Percentiles rank a stretch among this genome's conserved stretches.
phyloP scores from a whole-genome alignment of 768 basidiomycete genomes.

The Lactarius pseudohatsudake region DNA sequence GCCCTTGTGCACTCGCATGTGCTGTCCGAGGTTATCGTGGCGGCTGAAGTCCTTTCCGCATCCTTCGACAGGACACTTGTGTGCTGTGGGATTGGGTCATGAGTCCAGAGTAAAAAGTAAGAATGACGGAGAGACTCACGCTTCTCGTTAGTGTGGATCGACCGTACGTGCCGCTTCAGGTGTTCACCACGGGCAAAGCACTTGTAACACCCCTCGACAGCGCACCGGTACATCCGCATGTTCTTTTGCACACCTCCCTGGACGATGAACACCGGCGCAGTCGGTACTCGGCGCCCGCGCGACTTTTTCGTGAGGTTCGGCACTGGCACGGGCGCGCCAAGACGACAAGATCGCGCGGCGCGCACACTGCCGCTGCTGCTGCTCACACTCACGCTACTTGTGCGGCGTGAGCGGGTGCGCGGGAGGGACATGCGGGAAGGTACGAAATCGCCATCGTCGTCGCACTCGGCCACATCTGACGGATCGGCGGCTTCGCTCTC shows the following conservation, averaged over 20 bases:
- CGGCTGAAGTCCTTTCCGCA: slow-evolving; percentile 85
- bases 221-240: slow-evolving; percentile 58
- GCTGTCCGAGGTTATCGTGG: slow-evolving; percentile 86
- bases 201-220: slow-evolving; percentile 81
- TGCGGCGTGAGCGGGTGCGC: slow-evolving; percentile 25
- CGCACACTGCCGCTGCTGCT: slow-evolving; percentile 25
- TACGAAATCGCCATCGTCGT: slow-evolving; percentile 26
- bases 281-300: slow-evolving; percentile 75
- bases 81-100: slow-evolving; percentile 49
- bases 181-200: slow-evolving; percentile 89
- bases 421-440: slow-evolving; percentile 2
- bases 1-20: slow-evolving; percentile 75
- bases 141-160: slow-evolving; percentile 91
- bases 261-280: slow-evolving; percentile 36
- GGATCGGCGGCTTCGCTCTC: slow-evolving; percentile 27
- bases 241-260: slow-evolving; percentile 35
- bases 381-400: slow-evolving; percentile 25
- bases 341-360: slow-evolving; percentile 32
- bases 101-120: slow-evolving; percentile 13
- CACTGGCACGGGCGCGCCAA: slow-evolving; percentile 65
- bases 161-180: slow-evolving; percentile 83
- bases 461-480: slow-evolving; percentile 18
- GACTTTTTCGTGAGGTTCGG: slow-evolving; percentile 81
- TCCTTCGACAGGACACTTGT: slow-evolving; percentile 74
- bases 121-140: slow-evolving; percentile 52